Conservation (phyloP, 768 basidiomycete species). For the Kockovaella imperatae region DNA sequence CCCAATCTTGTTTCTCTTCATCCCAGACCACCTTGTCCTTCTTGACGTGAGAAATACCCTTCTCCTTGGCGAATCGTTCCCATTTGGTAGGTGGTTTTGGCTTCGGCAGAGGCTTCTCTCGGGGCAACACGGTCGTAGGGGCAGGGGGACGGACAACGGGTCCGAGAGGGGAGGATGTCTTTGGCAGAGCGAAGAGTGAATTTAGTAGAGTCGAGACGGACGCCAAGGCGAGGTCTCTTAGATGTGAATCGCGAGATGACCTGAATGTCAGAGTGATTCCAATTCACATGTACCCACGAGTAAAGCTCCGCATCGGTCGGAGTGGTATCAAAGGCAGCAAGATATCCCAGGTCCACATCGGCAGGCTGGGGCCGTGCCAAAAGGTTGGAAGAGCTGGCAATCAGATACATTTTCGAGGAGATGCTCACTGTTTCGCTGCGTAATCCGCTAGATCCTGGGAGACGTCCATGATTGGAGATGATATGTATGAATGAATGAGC, state of each 20-base stretch:
- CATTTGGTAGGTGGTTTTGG: slow-evolving; percentile 91
- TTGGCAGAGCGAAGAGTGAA: slow-evolving; percentile 74
- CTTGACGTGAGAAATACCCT: slow-evolving; percentile 76
- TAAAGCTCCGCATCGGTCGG: slow-evolving; percentile 78
- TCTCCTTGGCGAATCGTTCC: slow-evolving; percentile 88
- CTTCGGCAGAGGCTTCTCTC: slow-evolving; percentile 86
- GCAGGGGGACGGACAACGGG: slow-evolving; percentile 73
- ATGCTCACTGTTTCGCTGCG: slow-evolving; percentile 60
- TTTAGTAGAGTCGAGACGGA: slow-evolving; percentile 66
- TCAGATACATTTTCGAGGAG: slow-evolving; percentile 5
- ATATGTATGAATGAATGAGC: not conserved
- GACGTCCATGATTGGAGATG: slow-evolving; percentile 60
- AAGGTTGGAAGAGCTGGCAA: slow-evolving; percentile 20
- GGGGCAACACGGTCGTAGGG: slow-evolving; percentile 68
- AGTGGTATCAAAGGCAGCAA: slow-evolving; percentile 81
- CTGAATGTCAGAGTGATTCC: slow-evolving; percentile 45
- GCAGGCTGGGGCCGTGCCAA: slow-evolving; percentile 44
- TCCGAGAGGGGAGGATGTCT: slow-evolving; percentile 53
- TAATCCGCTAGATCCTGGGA: slow-evolving; percentile 68
- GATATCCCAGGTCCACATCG: slow-evolving; percentile 70
- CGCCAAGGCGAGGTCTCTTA: slow-evolving; percentile 59
- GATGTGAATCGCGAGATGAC: slow-evolving; percentile 68
- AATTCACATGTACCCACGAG: slow-evolving; percentile 50
- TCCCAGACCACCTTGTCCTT: slow-evolving; percentile 83
- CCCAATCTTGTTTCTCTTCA: slow-evolving; percentile 89